Percentiles rank a stretch among this genome's conserved stretches.
Conservation (phyloP, 352 stramenopile species). For the Thalassiosira oceanica region DNA sequence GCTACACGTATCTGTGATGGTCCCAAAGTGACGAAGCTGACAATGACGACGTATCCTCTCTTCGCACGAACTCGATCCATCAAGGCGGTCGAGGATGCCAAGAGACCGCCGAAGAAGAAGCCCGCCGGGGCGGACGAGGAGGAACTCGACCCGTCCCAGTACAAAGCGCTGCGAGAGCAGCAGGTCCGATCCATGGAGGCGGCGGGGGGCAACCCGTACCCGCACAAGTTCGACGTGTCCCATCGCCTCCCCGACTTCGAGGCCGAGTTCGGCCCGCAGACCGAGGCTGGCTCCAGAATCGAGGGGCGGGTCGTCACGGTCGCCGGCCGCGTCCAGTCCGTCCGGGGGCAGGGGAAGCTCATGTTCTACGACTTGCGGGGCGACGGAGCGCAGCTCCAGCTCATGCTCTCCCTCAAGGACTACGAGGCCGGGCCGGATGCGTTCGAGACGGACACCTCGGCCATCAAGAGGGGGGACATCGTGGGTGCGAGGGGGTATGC, state of each 20-base stretch:
- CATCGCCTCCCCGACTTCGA: constrained; percentile 93
- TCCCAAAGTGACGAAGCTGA: not conserved
- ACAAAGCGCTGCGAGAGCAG: constrained; percentile 94
- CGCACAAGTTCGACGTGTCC: constrained; percentile 97
- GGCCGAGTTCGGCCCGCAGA: constrained; percentile 86
- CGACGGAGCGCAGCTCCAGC: constrained; percentile 93
- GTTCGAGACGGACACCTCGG: constrained; percentile 87
- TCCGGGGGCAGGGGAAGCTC: constrained; percentile 94
- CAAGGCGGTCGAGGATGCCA: constrained; percentile 53
- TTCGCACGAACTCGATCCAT: constrained; percentile 12
- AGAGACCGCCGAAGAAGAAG: constrained; percentile 81
- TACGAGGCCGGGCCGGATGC: constrained; percentile 80
- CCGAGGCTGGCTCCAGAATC: constrained; percentile 78
- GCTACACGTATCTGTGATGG: not conserved
- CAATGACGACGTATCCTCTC: not conserved
- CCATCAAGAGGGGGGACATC: constrained; percentile 94
- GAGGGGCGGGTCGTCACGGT: constrained; percentile 87
- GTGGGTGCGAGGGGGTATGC: constrained; percentile 91
- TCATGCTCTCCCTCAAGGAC: constrained; percentile 90
- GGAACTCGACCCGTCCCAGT: constrained; percentile 95
- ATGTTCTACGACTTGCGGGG: constrained; percentile 97
- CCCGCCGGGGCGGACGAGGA: constrained; percentile 85
- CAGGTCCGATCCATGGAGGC: constrained; percentile 88
- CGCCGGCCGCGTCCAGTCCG: constrained; percentile 92
- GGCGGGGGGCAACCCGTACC: constrained; percentile 92